Evolutionary conservation across 148 eudicot genomes (phyloP).

Genomic region (Nepenthes mirabilis): DNA sequence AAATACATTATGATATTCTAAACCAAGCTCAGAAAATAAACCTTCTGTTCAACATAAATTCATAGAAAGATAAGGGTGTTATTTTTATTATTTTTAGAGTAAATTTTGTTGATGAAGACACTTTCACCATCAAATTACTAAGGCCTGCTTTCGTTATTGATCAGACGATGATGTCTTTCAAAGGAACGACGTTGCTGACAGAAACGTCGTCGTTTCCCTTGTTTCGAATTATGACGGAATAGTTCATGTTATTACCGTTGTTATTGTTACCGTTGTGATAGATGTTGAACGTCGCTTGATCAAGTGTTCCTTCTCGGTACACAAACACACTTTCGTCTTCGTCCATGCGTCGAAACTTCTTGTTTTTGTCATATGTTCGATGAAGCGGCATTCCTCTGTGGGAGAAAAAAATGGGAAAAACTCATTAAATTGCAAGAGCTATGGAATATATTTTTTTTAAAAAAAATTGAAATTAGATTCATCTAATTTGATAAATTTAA

Average conservation of each 20-base stretch:
- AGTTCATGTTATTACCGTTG: neutral
- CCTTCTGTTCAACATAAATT: too few relatives aligned
- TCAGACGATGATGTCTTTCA: constrained; percentile 24
- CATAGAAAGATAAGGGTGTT: too few relatives aligned
- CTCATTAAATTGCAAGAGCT: too few relatives aligned
- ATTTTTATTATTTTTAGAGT: too few relatives aligned
- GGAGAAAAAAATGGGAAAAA: neutral
- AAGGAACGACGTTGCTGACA: constrained; percentile 14
- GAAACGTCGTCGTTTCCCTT: constrained; percentile 13
- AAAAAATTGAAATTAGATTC: too few relatives aligned
- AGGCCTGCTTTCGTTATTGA: too few relatives aligned
- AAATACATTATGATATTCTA: too few relatives aligned
- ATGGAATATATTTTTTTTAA: too few relatives aligned
- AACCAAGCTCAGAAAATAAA: too few relatives aligned
- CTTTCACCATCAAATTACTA: too few relatives aligned
- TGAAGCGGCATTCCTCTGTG: constrained; percentile 41
- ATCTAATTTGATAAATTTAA: too few relatives aligned
- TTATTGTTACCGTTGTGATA: constrained; percentile 6
- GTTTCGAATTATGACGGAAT: constrained; percentile 16
- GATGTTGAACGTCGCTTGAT: constrained; percentile 14
- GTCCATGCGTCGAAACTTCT: constrained; percentile 25
- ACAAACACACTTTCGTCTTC: constrained; percentile 22
- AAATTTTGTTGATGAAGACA: too few relatives aligned
- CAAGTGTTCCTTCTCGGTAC: constrained; percentile 37
- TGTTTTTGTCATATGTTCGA: constrained; percentile 17